These are phyloP conservation scores for Trichoderma sp. DNA, from an alignment of 2,329 filamentous ascomycete genomes.

Conservation along the genomic window DNA sequence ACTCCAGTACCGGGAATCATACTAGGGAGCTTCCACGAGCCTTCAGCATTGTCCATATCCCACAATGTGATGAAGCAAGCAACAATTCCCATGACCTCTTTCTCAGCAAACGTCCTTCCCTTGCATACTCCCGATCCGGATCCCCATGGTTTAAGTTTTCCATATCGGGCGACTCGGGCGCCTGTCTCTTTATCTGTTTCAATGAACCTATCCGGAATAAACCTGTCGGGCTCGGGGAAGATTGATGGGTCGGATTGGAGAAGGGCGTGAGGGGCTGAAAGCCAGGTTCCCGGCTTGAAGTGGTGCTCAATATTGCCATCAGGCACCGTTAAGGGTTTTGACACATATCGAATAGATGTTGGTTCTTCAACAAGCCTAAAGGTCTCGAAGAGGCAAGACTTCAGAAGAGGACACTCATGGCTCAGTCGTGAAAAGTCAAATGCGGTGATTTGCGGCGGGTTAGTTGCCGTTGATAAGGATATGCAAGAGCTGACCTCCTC, in stretches of 20 bases:
- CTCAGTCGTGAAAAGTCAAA: not conserved
- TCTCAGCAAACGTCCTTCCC: conserved; percentile 28
- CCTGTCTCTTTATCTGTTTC: conserved; percentile 15
- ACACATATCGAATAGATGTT: conserved; percentile 24
- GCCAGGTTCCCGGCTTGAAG: conserved; percentile 23
- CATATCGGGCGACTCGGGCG: conserved; percentile 21
- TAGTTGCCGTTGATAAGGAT: not conserved
- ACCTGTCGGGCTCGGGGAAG: conserved; percentile 23
- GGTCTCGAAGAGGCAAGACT: conserved; percentile 26
- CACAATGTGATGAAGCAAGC: conserved; percentile 11
- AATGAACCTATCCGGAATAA: conserved; percentile 26
- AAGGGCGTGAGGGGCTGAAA: conserved; percentile 23
- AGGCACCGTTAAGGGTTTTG: conserved; percentile 18
- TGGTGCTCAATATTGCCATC: conserved; percentile 22
- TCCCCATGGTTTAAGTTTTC: conserved; percentile 27
- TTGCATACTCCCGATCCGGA: conserved; percentile 26
- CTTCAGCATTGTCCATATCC: conserved; percentile 7
- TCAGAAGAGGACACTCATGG: conserved; percentile 24
- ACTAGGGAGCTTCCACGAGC: not conserved
- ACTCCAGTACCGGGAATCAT: conserved; percentile 3
- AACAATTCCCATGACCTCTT: conserved; percentile 22
- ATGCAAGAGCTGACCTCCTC: conserved; percentile 22
- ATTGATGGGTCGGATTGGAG: conserved; percentile 22
- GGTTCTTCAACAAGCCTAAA: conserved; percentile 24
- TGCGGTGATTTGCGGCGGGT: conserved; percentile 10